Base-by-base conservation (phyloP, 2,329 filamentous ascomycete genomes). In the Ophiostoma ulmi region DNA sequence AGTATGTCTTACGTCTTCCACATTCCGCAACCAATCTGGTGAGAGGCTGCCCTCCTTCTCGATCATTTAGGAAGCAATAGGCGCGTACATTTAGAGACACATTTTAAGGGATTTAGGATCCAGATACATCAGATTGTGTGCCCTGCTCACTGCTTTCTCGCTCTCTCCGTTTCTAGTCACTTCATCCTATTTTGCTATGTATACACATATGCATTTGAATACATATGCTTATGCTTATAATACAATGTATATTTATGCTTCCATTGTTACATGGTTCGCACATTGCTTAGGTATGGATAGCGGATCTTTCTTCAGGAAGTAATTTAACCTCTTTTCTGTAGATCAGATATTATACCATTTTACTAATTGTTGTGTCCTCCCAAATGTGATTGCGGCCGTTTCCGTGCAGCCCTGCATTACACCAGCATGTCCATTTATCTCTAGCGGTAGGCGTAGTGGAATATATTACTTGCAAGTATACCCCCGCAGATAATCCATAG, bases 41-140 rank as follows among this genome's bases (percentile, higher is more conserved):
- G 48, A 22, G 48, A n/a, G 20, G 48, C 52, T 22, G n/a, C 22
- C 48, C 52, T 26, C 52, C 52, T 58, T 58, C 52, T 58, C 10
- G 52, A 22, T 58, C n/a, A 22, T 58, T 58, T 58, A 58, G 52
- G 52, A 58, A 58, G 52, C n/a, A 58, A 58, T 26, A 26, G 52
- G 52, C 52, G 52, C 52, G 52, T n/a, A 13, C 11, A 22, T 10
- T 10, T 14, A 26, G 11, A 5, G 52, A 58, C 26, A 58, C 52
- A 13, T 58, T 7, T 13, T 26, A 11, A n/a, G n/a, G 22, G n/a
- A 26, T 5, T 26, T 11, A n/a, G 8, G 22, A 13, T 58, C 52
- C 8, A 58, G 22, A 58, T 26, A 58, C 13, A 48, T 11, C 11
- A 58, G n/a, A 31, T 26, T 22, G 22, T 22, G 52, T 22, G 8